Evolutionary conservation across 257 asterid genomes (phyloP).

Genomic region (Gynochthodes officinalis): DNA sequence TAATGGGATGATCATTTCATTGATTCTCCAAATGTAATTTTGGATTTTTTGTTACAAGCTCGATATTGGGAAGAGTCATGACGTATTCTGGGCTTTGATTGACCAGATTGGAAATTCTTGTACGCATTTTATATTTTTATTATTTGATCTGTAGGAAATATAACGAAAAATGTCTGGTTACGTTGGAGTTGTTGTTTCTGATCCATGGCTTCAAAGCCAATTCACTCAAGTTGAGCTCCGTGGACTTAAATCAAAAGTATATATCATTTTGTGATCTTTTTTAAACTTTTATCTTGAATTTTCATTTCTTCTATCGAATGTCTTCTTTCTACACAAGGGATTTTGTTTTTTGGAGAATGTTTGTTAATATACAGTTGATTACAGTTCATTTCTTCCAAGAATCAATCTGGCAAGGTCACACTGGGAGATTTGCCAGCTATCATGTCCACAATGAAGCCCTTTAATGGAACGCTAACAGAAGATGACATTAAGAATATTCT

Average conservation of each 20-base stretch:
- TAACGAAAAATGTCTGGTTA: constrained; percentile 50
- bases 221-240: constrained; percentile 89
- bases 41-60: background rate
- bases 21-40: too few species aligned
- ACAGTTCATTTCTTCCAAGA: constrained; percentile 56
- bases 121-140: background rate
- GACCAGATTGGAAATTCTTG: background rate
- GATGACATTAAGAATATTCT: constrained; percentile 58
- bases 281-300: background rate
- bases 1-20: background rate
- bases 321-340: background rate
- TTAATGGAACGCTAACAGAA: constrained; percentile 37
- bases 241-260: constrained; percentile 58
- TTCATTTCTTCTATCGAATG: background rate
- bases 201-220: constrained; percentile 80
- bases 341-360: background rate
- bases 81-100: background rate
- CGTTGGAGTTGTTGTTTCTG: constrained; percentile 70
- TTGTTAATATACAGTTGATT: background rate
- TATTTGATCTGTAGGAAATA: constrained; percentile 10
- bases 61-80: background rate
- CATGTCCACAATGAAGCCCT: constrained; percentile 57
- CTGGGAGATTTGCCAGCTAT: constrained; percentile 66
- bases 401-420: constrained; percentile 56
- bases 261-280: background rate